Percentiles rank a stretch among this genome's conserved stretches.
phyloP scores from a whole-genome alignment of 805 yeast genomes.

The Teunomyces kruisii region DNA sequence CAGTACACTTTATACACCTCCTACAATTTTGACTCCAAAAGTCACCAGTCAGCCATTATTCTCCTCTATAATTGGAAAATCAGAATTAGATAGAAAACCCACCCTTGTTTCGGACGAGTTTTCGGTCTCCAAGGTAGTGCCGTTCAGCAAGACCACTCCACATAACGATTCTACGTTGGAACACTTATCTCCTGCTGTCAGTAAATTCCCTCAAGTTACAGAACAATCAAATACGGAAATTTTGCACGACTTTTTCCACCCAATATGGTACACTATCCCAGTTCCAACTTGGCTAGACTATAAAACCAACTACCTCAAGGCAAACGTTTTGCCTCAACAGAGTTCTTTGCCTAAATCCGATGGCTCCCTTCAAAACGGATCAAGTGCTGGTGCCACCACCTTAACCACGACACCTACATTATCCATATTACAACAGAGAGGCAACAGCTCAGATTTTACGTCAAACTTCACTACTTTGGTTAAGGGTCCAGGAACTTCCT shows the following conservation, averaged over 20 bases:
- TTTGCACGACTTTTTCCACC: slow-evolving; percentile 43
- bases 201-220: slow-evolving; percentile 33
- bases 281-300: slow-evolving; percentile 45
- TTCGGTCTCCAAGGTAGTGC: slow-evolving; percentile 64
- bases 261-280: slow-evolving; percentile 45
- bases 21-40: slow-evolving; percentile 35
- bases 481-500: slow-evolving; percentile 17
- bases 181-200: slow-evolving; percentile 27
- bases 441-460: slow-evolving; percentile 18
- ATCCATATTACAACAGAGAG: slow-evolving; percentile 27
- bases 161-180: slow-evolving; percentile 27
- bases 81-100: slow-evolving; percentile 73
- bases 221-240: slow-evolving; percentile 32
- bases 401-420: slow-evolving; percentile 8
- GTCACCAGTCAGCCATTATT: slow-evolving; percentile 75
- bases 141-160: slow-evolving; percentile 31
- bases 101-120: slow-evolving; percentile 68
- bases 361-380: slow-evolving; percentile 4
- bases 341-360: not conserved
- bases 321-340: slow-evolving; percentile 4
- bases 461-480: slow-evolving; percentile 7
- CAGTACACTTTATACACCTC: slow-evolving; percentile 20
- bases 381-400: slow-evolving; percentile 5
- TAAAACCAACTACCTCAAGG: slow-evolving; percentile 18
- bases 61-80: slow-evolving; percentile 66